Percentiles rank a stretch among this genome's conserved stretches.
Conservation (phyloP, 108 stramenopile species). For the Epithemia pelagica region DNA sequence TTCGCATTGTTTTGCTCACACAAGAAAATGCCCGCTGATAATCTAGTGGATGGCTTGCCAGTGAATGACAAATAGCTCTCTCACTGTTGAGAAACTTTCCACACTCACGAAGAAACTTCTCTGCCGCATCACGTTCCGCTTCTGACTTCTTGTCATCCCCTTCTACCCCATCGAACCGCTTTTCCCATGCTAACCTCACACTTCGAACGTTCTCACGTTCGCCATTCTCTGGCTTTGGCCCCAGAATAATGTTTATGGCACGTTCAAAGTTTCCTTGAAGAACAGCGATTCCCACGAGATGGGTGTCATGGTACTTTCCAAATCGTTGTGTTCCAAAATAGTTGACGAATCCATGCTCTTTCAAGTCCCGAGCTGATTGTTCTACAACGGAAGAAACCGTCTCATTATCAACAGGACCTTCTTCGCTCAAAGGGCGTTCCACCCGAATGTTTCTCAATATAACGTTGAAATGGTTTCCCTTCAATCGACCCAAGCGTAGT, state of each 20-base stretch:
- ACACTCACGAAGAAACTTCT: slow-evolving; percentile 28
- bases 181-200: slow-evolving; percentile 59
- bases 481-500: slow-evolving; percentile 62
- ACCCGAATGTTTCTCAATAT: slow-evolving; percentile 61
- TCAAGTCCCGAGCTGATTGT: slow-evolving; percentile 42
- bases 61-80: slow-evolving; percentile 46
- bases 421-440: slow-evolving; percentile 1
- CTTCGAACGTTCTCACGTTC: slow-evolving; percentile 32
- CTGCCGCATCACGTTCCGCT: slow-evolving; percentile 52
- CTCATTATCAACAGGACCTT: not conserved
- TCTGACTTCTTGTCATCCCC: not conserved
- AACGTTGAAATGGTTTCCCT: slow-evolving; percentile 86
- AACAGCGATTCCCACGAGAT: slow-evolving; percentile 71
- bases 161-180: slow-evolving; percentile 49
- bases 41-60: slow-evolving; percentile 61
- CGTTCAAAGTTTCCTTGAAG: slow-evolving; percentile 71
- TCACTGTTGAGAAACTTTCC: slow-evolving; percentile 70
- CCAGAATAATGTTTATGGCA: slow-evolving; percentile 79
- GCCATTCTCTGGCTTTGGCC: slow-evolving; percentile 54
- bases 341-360: slow-evolving; percentile 80
- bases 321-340: slow-evolving; percentile 95
- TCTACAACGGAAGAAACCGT: slow-evolving; percentile 21
- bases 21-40: slow-evolving; percentile 74
- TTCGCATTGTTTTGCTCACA: slow-evolving; percentile 73
- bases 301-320: slow-evolving; percentile 83